Base-by-base conservation (phyloP, 2,329 filamentous ascomycete genomes). In the Pezicula neosporulosa region DNA sequence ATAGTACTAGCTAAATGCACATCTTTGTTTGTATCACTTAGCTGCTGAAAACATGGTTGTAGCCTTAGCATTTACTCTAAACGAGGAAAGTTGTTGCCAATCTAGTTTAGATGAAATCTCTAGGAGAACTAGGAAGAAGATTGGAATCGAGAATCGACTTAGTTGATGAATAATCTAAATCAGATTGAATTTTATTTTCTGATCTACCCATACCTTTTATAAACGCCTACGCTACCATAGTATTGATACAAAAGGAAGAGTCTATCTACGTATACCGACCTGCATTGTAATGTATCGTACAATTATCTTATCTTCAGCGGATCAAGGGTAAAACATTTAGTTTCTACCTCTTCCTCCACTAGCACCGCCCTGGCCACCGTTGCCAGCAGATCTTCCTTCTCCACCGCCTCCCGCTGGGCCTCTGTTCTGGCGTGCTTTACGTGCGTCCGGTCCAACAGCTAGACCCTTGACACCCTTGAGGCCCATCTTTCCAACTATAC, bases 401-500 rank as follows among this genome's bases (percentile, higher is more conserved):
- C 52, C 47, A 24, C 64, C 61, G 2, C 65, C 59, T 4, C 61
- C 57, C 4, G 57, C 61, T 7, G 63, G 53, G 6, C 56, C 49
- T 15, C 52, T 48, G 55, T 60, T 66, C 16, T 44, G 47, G 30
- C 46, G 36, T 21, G 48, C 56, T 49, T 53, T 57, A 3, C 74
- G 73, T 19, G 68, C 66, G 49, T 77, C 72, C 1, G 76, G 70
- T 10, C 76, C 69, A 15, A 77, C 62, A 4, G 69, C 70, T 12
- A 83, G 61, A 0, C 81, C 81, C 35, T 63, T 69, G 1, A 74
- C 72, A 8, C 78, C 78, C 54, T 74, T 74, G 44, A 84, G 61
- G 0, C 80, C 80, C 80, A 83, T 83, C 71, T 83, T 83, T 8
- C 72, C 68, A 5, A 81, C 72, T 0, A 70, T 74, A 37, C 63